Evolutionary conservation across 768 basidiomycete genomes (phyloP).

Genomic region (Agaricus sinodeliciosus): DNA sequence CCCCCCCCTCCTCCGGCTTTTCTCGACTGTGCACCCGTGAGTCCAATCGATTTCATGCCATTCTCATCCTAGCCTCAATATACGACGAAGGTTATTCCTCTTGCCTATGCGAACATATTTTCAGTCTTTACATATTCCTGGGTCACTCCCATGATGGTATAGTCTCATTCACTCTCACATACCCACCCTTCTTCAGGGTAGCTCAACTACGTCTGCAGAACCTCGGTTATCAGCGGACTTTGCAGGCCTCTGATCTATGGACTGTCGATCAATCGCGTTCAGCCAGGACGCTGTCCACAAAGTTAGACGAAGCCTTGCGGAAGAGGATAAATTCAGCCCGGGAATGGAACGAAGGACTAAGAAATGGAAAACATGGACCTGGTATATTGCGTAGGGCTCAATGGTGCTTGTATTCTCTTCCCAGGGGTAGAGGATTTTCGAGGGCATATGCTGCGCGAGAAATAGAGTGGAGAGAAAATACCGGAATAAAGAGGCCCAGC

Average conservation of each 20-base stretch:
- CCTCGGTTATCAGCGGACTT: constrained; percentile 63
- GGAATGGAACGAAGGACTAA: constrained; percentile 49
- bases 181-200: neutral
- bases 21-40: constrained; percentile 48
- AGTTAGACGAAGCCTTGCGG: constrained; percentile 51
- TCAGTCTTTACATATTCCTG: constrained; percentile 59
- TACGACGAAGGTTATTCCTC: constrained; percentile 40
- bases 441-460: constrained; percentile 26
- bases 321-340: constrained; percentile 39
- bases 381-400: constrained; percentile 25
- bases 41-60: neutral
- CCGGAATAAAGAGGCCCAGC: constrained; percentile 42
- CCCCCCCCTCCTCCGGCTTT: constrained; percentile 51
- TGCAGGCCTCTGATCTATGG: constrained; percentile 74
- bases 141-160: constrained; percentile 55
- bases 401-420: constrained; percentile 35
- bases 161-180: neutral
- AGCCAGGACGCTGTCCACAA: constrained; percentile 39
- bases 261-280: constrained; percentile 48
- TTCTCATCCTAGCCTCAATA: neutral
- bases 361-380: constrained; percentile 37
- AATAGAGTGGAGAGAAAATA: constrained; percentile 36
- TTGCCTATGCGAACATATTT: constrained; percentile 50
- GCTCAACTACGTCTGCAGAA: constrained; percentile 23
- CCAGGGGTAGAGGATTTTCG: constrained; percentile 17